These are phyloP conservation scores for Stenocarpella maydis DNA, from an alignment of 2,329 filamentous ascomycete species.

Conservation along the genomic window DNA sequence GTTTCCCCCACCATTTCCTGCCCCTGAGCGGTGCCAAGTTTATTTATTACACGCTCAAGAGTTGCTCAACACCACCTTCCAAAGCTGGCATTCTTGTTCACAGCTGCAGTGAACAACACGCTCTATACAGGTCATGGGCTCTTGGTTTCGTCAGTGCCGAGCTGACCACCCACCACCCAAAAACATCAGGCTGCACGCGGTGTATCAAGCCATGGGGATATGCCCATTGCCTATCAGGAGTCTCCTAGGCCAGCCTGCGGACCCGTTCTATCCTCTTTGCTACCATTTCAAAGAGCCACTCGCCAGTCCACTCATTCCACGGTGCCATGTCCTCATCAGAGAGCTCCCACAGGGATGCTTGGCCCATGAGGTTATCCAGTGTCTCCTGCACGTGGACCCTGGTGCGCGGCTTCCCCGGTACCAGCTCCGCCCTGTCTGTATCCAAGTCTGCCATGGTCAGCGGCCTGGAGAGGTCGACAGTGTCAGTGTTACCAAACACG, in stretches of 20 bases:
- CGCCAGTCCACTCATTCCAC: not conserved
- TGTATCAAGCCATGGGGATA: not conserved
- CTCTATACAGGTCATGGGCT: not conserved
- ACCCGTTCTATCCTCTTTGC: not conserved
- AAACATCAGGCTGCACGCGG: not conserved
- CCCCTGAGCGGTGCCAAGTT: not conserved
- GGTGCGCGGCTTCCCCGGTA: not conserved
- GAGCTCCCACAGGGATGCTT: not conserved
- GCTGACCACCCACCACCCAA: not conserved
- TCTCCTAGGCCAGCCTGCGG: not conserved
- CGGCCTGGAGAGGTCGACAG: not conserved
- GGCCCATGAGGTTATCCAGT: not conserved
- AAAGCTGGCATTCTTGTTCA: not conserved
- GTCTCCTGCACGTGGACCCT: not conserved
- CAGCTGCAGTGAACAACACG: not conserved
- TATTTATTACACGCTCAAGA: too few species aligned
- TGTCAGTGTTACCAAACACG: slow-evolving; percentile 2
- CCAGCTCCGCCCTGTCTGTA: not conserved
- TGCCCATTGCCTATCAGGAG: not conserved
- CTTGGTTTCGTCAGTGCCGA: not conserved
- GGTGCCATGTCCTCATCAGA: not conserved
- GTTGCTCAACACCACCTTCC: not conserved
- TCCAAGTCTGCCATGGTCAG: not conserved
- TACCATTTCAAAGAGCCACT: not conserved
- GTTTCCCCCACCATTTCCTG: slow-evolving; percentile 15